A percentile compares a stretch with the other conserved stretches of the same genome.
phyloP scores from a whole-genome alignment of 768 basidiomycete genomes.

The Baorangia bicolor region DNA sequence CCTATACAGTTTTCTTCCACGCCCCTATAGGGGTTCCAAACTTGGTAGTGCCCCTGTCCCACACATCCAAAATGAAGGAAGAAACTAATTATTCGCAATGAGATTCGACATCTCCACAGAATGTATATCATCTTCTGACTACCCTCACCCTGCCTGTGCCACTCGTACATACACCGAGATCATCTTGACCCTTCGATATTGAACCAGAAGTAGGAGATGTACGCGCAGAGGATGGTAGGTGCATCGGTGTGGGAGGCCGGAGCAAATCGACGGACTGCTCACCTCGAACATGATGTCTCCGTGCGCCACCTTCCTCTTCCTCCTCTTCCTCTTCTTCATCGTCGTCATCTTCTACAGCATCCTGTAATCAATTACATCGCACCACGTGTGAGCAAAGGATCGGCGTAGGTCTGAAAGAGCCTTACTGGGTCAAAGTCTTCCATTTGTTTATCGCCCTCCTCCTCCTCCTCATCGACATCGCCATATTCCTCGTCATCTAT shows the following conservation, averaged over 20 bases:
- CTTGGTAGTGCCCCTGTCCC: slow-evolving; percentile 9
- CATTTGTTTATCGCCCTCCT: slow-evolving; percentile 67
- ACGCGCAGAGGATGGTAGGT: slow-evolving; percentile 44
- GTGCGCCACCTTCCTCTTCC: slow-evolving; percentile 25
- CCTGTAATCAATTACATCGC: slow-evolving; percentile 35
- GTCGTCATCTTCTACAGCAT: slow-evolving; percentile 55
- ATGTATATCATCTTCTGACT: slow-evolving; percentile 43
- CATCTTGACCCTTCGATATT: slow-evolving; percentile 44
- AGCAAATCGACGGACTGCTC: slow-evolving; percentile 39
- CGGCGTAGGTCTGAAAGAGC: neutral
- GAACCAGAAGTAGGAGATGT: slow-evolving; percentile 53
- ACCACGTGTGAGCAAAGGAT: slow-evolving; percentile 12
- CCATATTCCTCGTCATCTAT: slow-evolving; percentile 75
- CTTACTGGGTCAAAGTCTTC: slow-evolving; percentile 84
- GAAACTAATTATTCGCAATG: slow-evolving; percentile 7
- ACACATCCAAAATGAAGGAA: neutral
- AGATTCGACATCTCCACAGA: slow-evolving; percentile 17
- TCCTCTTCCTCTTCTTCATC: slow-evolving; percentile 53
- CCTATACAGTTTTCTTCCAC: slow-evolving; percentile 55
- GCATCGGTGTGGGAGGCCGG: slow-evolving; percentile 39
- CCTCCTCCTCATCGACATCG: slow-evolving; percentile 55
- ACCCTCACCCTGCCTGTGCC: slow-evolving; percentile 48
- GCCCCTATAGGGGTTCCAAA: slow-evolving; percentile 19
- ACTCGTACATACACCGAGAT: slow-evolving; percentile 23
- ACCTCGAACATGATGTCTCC: slow-evolving; percentile 34